Base-by-base conservation (phyloP, 192 early-diverging fungal species). In the Linnemannia zychae region DNA sequence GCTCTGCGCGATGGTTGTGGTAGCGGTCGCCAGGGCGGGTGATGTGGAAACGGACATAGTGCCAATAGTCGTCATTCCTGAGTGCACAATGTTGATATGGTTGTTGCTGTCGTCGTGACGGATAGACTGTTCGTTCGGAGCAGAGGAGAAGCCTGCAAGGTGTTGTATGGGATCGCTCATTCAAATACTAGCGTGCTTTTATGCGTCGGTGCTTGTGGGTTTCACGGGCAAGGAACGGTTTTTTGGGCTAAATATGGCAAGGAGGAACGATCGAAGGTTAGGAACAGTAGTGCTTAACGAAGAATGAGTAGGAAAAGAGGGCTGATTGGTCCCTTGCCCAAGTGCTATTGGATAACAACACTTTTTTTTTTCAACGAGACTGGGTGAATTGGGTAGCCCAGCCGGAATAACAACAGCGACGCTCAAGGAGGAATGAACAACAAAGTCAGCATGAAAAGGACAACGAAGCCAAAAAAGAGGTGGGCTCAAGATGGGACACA, bases 151-250 rank as follows among this genome's bases (percentile, higher is more conserved):
- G 28, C 47, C 80, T 9, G 74, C 17, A 28, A 47, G 69, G 50
- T 76, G 28, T 36, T 49, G 57, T 28, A 11, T 53, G 22, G 74
- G 17, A 31, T 76, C 57, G 69, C 74, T 82, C 80, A 82, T 82
- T 44, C 18, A 36, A 53, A 67, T 24, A 49, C 33, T 34, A 34
- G 67, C 36, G 67, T 33, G 57, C 24, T 63, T 63, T 63, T 31
- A 31, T 24, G 7, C 31, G 57, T 63, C 13, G 28, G 57, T 63
- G 57, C 57, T 63, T 63, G 24, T 57, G 57, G 24, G 9, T 24
- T 63, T 63, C 24, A 40, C 7, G 22, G 67, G 36, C 37, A 40
- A 38, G 17, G 67, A 40, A n/a, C 67, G 67, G 67, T n/a, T 18
- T n/a, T n/a, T n/a, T n/a, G n/a, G 37, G 33, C 57, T 63, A 63